Base-by-base conservation (phyloP, 176 grass and related monocot genomes). In the Pontederia crassipes region DNA sequence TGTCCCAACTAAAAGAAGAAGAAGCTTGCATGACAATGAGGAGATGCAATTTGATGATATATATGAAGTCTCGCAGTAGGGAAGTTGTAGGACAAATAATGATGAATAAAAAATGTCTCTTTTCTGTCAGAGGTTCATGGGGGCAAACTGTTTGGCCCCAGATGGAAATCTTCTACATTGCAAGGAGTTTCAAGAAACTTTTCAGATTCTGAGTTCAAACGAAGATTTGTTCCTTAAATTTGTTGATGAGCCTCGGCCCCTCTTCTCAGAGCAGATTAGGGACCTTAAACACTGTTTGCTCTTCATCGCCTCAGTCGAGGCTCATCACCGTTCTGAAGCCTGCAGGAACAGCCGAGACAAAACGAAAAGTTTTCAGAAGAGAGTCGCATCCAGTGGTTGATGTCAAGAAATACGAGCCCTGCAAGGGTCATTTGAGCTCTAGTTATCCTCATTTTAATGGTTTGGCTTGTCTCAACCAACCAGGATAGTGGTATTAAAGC, bases 291-390 rank as follows among this genome's bases (percentile, higher is more conserved):
- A 24, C 60, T 4, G 58, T 65, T 69, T 61, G 29, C 4, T 35
- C 68, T 68, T 59, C 76, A 51, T n/a, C 67, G 15, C 59, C 93
- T 79, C 76, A 74, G 64, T 86, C 81, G 46, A 88, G 81, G 63
- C 70, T 49, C 28, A 98, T 92, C 71, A 98, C 93, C 35, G 87
- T 92, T 52, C 74, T 98, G 78, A 98, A 85, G 74, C 93, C 93
- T 75, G 63, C 76, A 54, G 88, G 81, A 66, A 83, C 69, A 58
- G 59, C 68, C 75, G 93, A 79, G 65, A 76, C 45, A 79, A 75
- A 80, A 18, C 65, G 61, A 55, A 69, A 84, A 84, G 54, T 46
- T 48, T 59, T 28, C 11, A 74, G 55, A 20, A 64, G 55, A 52
- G 51, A 74, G 7, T 35, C 63, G 55, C 57, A 70, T 28, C 48